phyloP scores from a whole-genome alignment of 306 rosid genomes.

The Ceratonia siliqua region DNA sequence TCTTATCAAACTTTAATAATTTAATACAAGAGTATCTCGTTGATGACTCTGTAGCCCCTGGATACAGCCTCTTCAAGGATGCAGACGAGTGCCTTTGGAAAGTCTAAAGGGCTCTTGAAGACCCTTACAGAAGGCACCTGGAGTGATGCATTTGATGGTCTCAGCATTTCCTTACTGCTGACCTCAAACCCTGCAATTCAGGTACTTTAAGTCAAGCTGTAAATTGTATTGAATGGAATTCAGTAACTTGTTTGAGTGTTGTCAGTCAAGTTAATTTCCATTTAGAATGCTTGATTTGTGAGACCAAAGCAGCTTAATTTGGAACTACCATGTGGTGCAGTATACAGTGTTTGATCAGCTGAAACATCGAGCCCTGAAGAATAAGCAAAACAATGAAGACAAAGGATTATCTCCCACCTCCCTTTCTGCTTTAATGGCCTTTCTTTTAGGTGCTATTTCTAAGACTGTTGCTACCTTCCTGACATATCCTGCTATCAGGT shows the following conservation, averaged over 20 bases:
- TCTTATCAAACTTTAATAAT: constrained; percentile 28
- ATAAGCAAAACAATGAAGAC: constrained; percentile 39
- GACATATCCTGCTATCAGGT: constrained; percentile 99
- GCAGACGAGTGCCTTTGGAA: constrained; percentile 97
- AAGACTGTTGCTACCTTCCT: constrained; percentile 82
- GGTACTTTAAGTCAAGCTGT: constrained; percentile 45
- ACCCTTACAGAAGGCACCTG: constrained; percentile 90
- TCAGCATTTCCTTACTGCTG: constrained; percentile 83
- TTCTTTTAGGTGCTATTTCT: constrained; percentile 83
- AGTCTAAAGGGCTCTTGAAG: constrained; percentile 82
- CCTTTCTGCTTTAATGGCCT: constrained; percentile 87
- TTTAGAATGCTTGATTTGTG: constrained; percentile 10
- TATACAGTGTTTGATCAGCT: constrained; percentile 97
- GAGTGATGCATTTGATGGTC: constrained; percentile 96
- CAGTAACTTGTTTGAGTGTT: neutral
- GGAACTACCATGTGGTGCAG: constrained; percentile 48
- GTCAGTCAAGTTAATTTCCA: constrained; percentile 14
- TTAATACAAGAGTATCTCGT: constrained; percentile 45
- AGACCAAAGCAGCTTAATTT: constrained; percentile 31
- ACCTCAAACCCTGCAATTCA: constrained; percentile 97
- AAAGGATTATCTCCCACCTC: constrained; percentile 60
- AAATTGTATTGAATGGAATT: neutral
- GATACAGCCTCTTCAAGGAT: constrained; percentile 98
- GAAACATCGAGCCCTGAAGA: constrained; percentile 60
- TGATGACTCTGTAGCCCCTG: constrained; percentile 73